Evolutionary conservation across 352 stramenopile species (phyloP), one percentile per base, ranked within the genome.

Genomic region (Globisporangium uncinulatum): DNA sequence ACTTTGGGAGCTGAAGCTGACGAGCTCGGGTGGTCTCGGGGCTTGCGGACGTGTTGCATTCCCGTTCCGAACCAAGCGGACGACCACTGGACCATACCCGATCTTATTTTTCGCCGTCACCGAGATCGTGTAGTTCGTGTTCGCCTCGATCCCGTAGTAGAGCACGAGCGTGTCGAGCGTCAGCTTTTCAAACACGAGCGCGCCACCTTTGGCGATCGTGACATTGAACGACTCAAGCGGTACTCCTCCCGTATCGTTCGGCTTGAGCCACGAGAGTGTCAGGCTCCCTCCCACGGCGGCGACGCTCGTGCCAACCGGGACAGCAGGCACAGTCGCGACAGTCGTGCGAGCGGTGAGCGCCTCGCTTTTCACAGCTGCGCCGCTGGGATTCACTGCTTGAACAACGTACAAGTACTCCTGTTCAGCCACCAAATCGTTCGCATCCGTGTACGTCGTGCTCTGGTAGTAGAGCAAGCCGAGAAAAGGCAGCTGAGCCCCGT

Each of bases 351-450:
- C 70, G 3, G 58, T 13, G 0, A 86, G n/a, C 2, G 43, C 39
- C 17, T 73, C 57, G 59, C 72, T 86, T 10, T 54, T 34, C 0
- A 54, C 17, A 6, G 76, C 65, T 4, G 47, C 17, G 4, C 74
- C 79, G 36, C 80, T 60, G 0, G 52, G 61, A 47, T 85, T 89
- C 1, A 24, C 56, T 3, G 76, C 72, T 14, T 67, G 67, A 24
- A 85, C 66, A 17, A 59, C 50, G 50, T 89, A 87, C 1, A 59
- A 32, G 50, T 87, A 84, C 6, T 67, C 36, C 15, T 63, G 66
- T 7, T 61, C 42, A 0, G 72, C 65, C 6, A 54, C 20, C 6
- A 89, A 65, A 2, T 52, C 65, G 13, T 64, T 31, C 8, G 73
- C 67, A 19, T 84, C 66, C 10, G 67, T 24, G 47, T 64, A 75